Base-by-base conservation (phyloP, 345 rosid species). In the Anacardium occidentale region DNA sequence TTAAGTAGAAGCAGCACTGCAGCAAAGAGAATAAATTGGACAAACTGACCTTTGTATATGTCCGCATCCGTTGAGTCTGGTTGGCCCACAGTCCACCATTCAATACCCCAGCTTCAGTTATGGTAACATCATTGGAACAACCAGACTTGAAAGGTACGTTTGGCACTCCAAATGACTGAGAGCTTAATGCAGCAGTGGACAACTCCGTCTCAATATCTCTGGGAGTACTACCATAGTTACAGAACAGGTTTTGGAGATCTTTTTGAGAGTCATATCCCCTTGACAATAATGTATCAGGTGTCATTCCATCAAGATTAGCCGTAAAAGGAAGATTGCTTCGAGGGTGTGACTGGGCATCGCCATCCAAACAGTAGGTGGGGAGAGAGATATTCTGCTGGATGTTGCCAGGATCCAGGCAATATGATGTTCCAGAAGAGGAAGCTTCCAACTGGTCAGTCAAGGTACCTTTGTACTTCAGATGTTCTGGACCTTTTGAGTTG, bases 91-190 rank as follows among this genome's bases (percentile, higher is more conserved):
- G 66, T 61, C 98, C 98, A 13, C 89, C 87, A 77, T 87, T 87
- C 68, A 92, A 76, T 76, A 90, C 87, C 60, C 91, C 96, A 26
- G 95, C 58, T 64, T 92, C 99, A 64, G 81, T 88, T 66, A 94
- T 88, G 68, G 88, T 78, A 61, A 86, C 85, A 65, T 92, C 96
- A 29, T 84, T 92, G 51, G 98, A 85, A 71, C 94, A 87, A 15
- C 89, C 85, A 12, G 94, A 78, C 75, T 89, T 91, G 81, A 87
- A 86, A 22, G 97, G 83, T 44, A 95, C 81, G 79, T 79, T 89
- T n/a, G 97, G 92, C 76, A 92, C 77, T 42, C 93, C 98, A 72
- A 95, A 92, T 40, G 99, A 90, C 79, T 95, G 99, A 56, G 99
- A 80, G 77, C 98, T 86, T 66, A 88, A 83, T 56, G 86, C 98